phyloP scores from a whole-genome alignment of 352 stramenopile genomes.

The Phytopythium aichiense region DNA sequence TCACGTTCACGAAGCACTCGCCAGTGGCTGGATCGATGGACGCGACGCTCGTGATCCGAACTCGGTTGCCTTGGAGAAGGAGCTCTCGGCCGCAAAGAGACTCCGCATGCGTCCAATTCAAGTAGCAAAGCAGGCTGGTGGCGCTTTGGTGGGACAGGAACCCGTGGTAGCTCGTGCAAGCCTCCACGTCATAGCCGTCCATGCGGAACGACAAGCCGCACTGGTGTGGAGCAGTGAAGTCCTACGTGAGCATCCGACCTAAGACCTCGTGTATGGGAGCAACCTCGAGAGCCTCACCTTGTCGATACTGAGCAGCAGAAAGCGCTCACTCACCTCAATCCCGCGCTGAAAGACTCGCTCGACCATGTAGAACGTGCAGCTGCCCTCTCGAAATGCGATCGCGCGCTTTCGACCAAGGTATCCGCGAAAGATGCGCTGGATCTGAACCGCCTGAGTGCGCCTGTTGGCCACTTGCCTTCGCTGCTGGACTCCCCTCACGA shows the following conservation, averaged over 20 bases:
- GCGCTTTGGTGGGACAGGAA: slow-evolving; percentile 52
- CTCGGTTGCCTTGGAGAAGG: slow-evolving; percentile 22
- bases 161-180: slow-evolving; percentile 43
- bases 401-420: slow-evolving; percentile 46
- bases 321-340: slow-evolving; percentile 33
- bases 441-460: slow-evolving; percentile 24
- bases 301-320: slow-evolving; percentile 56
- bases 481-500: slow-evolving; percentile 43
- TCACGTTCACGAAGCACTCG: slow-evolving; percentile 35
- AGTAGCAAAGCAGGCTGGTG: slow-evolving; percentile 41
- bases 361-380: slow-evolving; percentile 65
- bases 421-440: slow-evolving; percentile 58
- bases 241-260: not conserved
- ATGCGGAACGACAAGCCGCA: slow-evolving; percentile 65
- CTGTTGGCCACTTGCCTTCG: slow-evolving; percentile 27
- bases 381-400: slow-evolving; percentile 58
- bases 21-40: slow-evolving; percentile 31
- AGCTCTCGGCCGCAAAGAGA: slow-evolving; percentile 38
- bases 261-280: not conserved
- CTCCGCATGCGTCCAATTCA: slow-evolving; percentile 56
- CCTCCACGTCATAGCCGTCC: slow-evolving; percentile 47
- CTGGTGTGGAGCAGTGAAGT: slow-evolving; percentile 12
- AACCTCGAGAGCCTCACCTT: slow-evolving; percentile 24
- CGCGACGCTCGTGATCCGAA: slow-evolving; percentile 28
- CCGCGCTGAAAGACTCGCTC: slow-evolving; percentile 63